Conservation (phyloP, 2,329 filamentous ascomycete genomes). For the Alternaria atra region DNA sequence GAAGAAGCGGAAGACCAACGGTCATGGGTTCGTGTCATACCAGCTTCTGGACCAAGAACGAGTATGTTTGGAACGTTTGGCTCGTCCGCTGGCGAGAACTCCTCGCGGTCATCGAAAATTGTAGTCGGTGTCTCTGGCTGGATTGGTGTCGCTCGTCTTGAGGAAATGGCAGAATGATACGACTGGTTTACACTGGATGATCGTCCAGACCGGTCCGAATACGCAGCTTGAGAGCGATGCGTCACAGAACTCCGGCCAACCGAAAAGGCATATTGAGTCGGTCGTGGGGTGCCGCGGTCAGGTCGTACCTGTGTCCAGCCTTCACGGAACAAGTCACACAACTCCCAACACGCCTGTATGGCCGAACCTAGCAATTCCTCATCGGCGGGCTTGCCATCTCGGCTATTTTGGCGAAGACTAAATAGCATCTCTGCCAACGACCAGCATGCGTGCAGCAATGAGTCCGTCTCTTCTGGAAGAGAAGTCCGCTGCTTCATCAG, state of each 20-base stretch:
- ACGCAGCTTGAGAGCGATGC: conserved; percentile 40
- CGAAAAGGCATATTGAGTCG: conserved; percentile 76
- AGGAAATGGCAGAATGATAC: conserved; percentile 55
- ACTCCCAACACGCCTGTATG: conserved; percentile 92
- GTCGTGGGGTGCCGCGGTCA: conserved; percentile 83
- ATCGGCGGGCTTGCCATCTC: conserved; percentile 76
- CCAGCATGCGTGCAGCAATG: conserved; percentile 87
- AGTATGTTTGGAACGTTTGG: conserved; percentile 86
- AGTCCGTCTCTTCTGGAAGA: conserved; percentile 81
- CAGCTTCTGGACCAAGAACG: conserved; percentile 76
- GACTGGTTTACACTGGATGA: conserved; percentile 58
- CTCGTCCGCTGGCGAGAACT: conserved; percentile 77
- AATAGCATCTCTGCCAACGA: conserved; percentile 91
- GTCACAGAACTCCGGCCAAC: conserved; percentile 41
- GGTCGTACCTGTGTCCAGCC: conserved; percentile 90
- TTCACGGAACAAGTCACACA: conserved; percentile 91
- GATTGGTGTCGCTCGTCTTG: conserved; percentile 43
- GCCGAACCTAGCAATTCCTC: conserved; percentile 87
- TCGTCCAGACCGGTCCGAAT: conserved; percentile 47
- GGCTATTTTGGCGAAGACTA: conserved; percentile 81
- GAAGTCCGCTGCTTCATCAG: conserved; percentile 93
- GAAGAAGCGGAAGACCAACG: conserved; percentile 82
- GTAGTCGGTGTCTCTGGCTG: conserved; percentile 91
- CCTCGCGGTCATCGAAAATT: conserved; percentile 85
- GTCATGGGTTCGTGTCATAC: conserved; percentile 61